Conservation (phyloP, 164 flowering plant genomes). For the Houttuynia cordata region DNA sequence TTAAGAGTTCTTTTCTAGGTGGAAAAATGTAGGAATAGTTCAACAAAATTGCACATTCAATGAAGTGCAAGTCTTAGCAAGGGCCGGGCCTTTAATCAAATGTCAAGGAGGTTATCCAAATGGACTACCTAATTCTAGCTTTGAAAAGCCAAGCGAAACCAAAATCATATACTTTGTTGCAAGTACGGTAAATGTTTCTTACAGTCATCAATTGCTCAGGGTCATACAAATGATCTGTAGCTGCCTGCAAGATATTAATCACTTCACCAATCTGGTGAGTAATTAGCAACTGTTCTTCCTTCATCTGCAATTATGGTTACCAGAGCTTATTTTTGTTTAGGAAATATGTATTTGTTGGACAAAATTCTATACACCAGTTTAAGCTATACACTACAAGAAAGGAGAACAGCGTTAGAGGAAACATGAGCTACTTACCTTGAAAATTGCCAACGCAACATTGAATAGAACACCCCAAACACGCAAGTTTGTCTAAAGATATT, state of each 20-base stretch:
- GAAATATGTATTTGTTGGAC: not conserved
- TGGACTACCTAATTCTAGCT: not conserved
- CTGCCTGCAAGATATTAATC: slow-evolving; percentile 60
- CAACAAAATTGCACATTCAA: no score
- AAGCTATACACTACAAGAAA: no score
- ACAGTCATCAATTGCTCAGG: slow-evolving; percentile 90
- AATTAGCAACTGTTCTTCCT: slow-evolving; percentile 71
- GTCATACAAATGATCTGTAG: slow-evolving; percentile 87
- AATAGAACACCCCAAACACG: slow-evolving; percentile 97
- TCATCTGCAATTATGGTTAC: slow-evolving; percentile 48
- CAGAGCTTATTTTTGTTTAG: not conserved
- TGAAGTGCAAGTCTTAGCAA: no score
- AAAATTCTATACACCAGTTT: not conserved
- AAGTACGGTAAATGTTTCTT: slow-evolving; percentile 30
- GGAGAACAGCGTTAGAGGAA: not conserved
- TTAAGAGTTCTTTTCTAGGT: no score
- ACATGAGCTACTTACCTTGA: slow-evolving; percentile 41
- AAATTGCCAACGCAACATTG: slow-evolving; percentile 81
- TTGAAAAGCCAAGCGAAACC: not conserved
- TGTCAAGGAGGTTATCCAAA: not conserved
- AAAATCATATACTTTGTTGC: slow-evolving; percentile 48
- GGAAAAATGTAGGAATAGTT: no score
- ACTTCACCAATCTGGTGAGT: slow-evolving; percentile 82
- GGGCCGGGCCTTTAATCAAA: no score
- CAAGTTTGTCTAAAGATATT: slow-evolving; percentile 62